Conservation (phyloP, 1,284 basidiomycete genomes). For the Flammula alnicola region DNA sequence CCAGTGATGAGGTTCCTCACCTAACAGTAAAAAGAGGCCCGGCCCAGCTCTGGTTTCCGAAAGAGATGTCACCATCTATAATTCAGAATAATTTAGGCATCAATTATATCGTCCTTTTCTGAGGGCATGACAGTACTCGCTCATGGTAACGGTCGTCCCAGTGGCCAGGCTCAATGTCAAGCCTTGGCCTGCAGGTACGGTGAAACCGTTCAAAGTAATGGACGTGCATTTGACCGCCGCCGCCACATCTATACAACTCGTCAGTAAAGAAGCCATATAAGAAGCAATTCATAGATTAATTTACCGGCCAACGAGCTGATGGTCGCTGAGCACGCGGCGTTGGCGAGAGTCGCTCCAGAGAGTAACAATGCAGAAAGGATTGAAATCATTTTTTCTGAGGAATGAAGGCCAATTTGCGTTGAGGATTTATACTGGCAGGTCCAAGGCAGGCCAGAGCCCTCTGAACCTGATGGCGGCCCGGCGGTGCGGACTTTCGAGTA, state of each 20-base stretch:
- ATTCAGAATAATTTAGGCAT: background rate
- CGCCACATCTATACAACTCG: slow-evolving; percentile 36
- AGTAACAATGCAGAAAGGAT: slow-evolving; percentile 15
- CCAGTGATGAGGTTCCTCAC: slow-evolving; percentile 18
- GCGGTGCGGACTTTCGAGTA: slow-evolving; percentile 1
- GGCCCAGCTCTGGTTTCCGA: slow-evolving; percentile 43
- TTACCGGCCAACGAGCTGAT: slow-evolving; percentile 14
- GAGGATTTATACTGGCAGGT: slow-evolving; percentile 6
- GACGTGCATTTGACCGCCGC: slow-evolving; percentile 48
- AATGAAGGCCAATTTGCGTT: background rate
- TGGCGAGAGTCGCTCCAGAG: slow-evolving; percentile 16
- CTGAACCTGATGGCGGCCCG: slow-evolving; percentile 2
- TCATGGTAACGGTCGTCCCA: slow-evolving; percentile 49
- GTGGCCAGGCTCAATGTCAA: slow-evolving; percentile 40
- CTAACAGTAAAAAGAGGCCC: slow-evolving; percentile 47
- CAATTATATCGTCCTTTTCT: background rate
- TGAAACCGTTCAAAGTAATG: slow-evolving; percentile 50
- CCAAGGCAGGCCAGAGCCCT: background rate
- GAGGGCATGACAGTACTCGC: slow-evolving; percentile 29
- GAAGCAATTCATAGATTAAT: background rate
- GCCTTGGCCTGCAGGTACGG: slow-evolving; percentile 46
- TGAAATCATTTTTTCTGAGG: slow-evolving; percentile 17
- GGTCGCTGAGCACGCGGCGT: slow-evolving; percentile 15
- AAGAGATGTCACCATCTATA: slow-evolving; percentile 43
- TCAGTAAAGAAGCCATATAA: background rate